phyloP scores from a whole-genome alignment of 495 filamentous ascomycete genomes.

The Aspergillus biplanus region DNA sequence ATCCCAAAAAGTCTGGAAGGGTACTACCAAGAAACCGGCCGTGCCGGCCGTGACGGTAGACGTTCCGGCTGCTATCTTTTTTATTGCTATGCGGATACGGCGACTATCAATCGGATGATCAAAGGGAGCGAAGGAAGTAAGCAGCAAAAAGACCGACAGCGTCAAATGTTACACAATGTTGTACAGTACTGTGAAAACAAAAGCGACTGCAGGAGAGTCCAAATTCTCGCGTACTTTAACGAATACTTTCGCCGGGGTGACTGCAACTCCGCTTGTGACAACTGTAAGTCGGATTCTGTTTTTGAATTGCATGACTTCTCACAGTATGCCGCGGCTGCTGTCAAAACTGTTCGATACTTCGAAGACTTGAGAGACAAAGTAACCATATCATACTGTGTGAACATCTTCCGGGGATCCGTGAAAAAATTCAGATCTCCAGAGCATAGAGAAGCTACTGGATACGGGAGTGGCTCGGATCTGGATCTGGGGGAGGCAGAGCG shows the following conservation, averaged over 20 bases:
- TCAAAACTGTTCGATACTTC: constrained; percentile 65
- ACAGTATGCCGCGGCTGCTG: constrained; percentile 66
- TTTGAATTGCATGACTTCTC: constrained; percentile 78
- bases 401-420: constrained; percentile 62
- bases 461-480: constrained; percentile 58
- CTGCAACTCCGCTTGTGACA: constrained; percentile 81
- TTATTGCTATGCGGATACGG: constrained; percentile 77
- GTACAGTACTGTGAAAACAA: constrained; percentile 86
- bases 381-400: constrained; percentile 58
- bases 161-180: constrained; percentile 81
- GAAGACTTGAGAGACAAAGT: constrained; percentile 51
- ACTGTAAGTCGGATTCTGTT: constrained; percentile 70
- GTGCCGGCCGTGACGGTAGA: constrained; percentile 89
- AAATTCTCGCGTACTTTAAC: constrained; percentile 90
- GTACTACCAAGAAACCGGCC: constrained; percentile 96
- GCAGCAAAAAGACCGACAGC: constrained; percentile 81
- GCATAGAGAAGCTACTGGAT: constrained; percentile 53
- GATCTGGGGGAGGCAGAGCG: constrained; percentile 66
- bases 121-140: constrained; percentile 69
- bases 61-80: constrained; percentile 88
- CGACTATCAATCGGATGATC: constrained; percentile 71
- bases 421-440: constrained; percentile 51
- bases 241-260: constrained; percentile 73
- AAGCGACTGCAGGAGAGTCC: constrained; percentile 80
- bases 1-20: constrained; percentile 96